Evolutionary conservation across 352 stramenopile genomes (phyloP).

Genomic region (Globisporangium barbulae): DNA sequence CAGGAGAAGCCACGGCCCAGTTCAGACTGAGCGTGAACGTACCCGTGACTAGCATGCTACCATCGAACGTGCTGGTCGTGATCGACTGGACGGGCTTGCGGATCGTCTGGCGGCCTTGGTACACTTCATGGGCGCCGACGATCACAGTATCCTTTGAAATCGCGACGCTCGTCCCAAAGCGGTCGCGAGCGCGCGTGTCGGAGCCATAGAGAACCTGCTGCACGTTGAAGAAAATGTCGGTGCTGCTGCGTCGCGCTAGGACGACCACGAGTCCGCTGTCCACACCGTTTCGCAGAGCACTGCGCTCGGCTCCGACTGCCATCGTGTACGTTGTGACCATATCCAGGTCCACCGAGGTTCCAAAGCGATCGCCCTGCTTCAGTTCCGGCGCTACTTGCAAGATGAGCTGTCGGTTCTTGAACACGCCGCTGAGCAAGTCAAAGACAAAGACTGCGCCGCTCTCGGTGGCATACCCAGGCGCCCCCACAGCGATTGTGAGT

Average conservation of each 20-base stretch:
- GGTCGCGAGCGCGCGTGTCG: conserved; percentile 56
- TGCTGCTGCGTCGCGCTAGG: conserved; percentile 40
- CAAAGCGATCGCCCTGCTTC: conserved; percentile 55
- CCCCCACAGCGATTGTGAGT: conserved; percentile 59
- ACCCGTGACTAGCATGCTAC: conserved; percentile 21
- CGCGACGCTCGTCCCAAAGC: conserved; percentile 68
- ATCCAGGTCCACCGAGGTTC: conserved; percentile 61
- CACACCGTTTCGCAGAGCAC: conserved; percentile 28
- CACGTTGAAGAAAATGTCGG: conserved; percentile 67
- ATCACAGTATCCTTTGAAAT: conserved; percentile 70
- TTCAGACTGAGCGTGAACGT: conserved; percentile 53
- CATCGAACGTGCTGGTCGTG: conserved; percentile 30
- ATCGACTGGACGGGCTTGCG: conserved; percentile 72
- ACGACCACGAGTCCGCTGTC: conserved; percentile 56
- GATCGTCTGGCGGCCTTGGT: conserved; percentile 51
- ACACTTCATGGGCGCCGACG: conserved; percentile 64
- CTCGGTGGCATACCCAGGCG: conserved; percentile 52
- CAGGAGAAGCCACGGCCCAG: conserved; percentile 13
- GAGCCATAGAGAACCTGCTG: conserved; percentile 69
- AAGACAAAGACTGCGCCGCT: conserved; percentile 77
- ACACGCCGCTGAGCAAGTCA: conserved; percentile 53
- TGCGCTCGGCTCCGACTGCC: conserved; percentile 56
- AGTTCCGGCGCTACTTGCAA: conserved; percentile 46
- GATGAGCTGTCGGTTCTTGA: conserved; percentile 66
- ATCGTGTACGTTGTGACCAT: conserved; percentile 72